These are phyloP conservation scores for Fusarium clavum DNA, from an alignment of 2,329 filamentous ascomycete species.

Conservation along the genomic window DNA sequence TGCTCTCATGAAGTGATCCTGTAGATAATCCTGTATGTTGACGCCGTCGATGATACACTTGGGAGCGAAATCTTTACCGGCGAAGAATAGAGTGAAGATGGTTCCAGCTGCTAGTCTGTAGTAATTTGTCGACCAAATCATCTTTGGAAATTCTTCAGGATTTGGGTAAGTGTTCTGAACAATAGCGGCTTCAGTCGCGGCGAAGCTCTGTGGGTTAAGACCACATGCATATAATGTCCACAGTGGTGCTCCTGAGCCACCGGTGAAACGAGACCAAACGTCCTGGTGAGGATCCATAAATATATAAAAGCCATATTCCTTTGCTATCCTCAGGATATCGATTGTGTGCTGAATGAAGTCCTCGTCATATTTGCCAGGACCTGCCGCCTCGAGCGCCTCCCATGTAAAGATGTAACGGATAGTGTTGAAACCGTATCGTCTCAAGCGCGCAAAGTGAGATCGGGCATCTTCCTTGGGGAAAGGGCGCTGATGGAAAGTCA, in stretches of 20 bases:
- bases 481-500: slow-evolving; percentile 88
- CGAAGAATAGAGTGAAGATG: slow-evolving; percentile 96
- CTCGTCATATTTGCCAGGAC: slow-evolving; percentile 93
- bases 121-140: slow-evolving; percentile 99
- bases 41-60: slow-evolving; percentile 94
- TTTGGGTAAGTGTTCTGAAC: slow-evolving; percentile 95
- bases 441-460: slow-evolving; percentile 85
- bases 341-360: slow-evolving; percentile 94
- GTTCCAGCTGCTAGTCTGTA: slow-evolving; percentile 86
- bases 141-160: slow-evolving; percentile 90
- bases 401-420: slow-evolving; percentile 98
- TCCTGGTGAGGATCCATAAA: slow-evolving; percentile 99
- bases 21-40: slow-evolving; percentile 96
- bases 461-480: slow-evolving; percentile 87
- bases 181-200: slow-evolving; percentile 87
- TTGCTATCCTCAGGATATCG: slow-evolving; percentile 82
- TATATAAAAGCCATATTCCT: slow-evolving; percentile 91
- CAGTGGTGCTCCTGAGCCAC: slow-evolving; percentile 94
- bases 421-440: slow-evolving; percentile 93
- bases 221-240: slow-evolving; percentile 98
- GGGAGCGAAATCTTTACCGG: slow-evolving; percentile 88
- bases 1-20: slow-evolving; percentile 85
- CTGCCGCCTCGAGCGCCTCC: slow-evolving; percentile 96
- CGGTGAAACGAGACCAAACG: slow-evolving; percentile 95
- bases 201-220: slow-evolving; percentile 86